Base-by-base conservation (phyloP, 495 filamentous ascomycete genomes). In the Entonaema liquescens region DNA sequence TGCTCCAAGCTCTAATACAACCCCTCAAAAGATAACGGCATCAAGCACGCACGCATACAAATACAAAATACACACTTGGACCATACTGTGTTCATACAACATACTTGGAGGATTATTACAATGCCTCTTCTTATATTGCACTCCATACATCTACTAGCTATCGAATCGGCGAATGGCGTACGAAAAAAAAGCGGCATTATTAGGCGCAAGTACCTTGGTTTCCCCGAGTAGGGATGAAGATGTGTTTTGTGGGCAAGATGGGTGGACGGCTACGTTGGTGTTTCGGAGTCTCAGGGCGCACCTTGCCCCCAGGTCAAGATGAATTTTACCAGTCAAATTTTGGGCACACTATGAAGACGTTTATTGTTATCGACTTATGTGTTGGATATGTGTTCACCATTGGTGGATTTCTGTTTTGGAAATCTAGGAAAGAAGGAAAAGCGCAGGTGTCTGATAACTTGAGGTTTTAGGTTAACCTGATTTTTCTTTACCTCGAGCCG, bases 141-240 rank as follows among this genome's bases (percentile, higher is more conserved):
- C 67, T 71, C 74, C 70, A 72, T 72, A 71, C 74, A 62, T 72
- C 70, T 75, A 72, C 76, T 73, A 74, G 76, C 68, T 78, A 74
- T 62, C 64, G 63, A 74, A 69, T 61, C 58, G 76, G 76, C 76
- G 76, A 78, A 78, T 64, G 76, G 76, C 76, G 76, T 76, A 78
- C 69, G 75, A 78, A 76, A 78, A 76, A 78, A 76, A 77, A 76
- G 76, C 74, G 71, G 76, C 76, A 78, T 78, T 53, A 71, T 72
- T 68, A 66, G 76, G 76, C 76, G 74, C 76, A 78, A 74, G 69
- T 74, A 72, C 56, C 59, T 74, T 67, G 66, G 64, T 73, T 74
- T 76, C 70, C 59, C 65, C 67, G 59, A 74, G 55, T 31, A 64
- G 67, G 70, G 59, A 71, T 65, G 68, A 69, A 72, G 73, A 74